A percentile compares a stretch with the other conserved stretches of the same genome.
These are phyloP conservation scores for Geosmithia morbida DNA, from an alignment of 2,329 filamentous ascomycete species.

Conservation along the genomic window DNA sequence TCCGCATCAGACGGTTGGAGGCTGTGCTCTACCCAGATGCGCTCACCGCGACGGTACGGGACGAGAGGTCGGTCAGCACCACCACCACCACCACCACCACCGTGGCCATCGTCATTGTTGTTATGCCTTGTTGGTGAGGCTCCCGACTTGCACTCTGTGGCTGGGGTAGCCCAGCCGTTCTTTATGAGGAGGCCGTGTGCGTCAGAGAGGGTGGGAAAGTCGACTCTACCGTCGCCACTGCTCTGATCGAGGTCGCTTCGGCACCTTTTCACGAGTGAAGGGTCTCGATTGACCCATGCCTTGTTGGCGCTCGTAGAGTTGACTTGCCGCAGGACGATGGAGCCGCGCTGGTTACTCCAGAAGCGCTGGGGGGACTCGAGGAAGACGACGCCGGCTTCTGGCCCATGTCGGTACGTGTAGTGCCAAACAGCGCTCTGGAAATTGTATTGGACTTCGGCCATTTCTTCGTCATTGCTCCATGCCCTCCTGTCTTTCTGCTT, in stretches of 20 bases:
- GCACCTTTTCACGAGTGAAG: constrained; percentile 1
- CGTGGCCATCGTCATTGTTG: neutral
- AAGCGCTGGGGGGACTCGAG: constrained; percentile 1
- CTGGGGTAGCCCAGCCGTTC: neutral
- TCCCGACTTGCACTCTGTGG: neutral
- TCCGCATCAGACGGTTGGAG: neutral
- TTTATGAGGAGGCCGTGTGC: constrained; percentile 1
- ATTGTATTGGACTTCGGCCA: constrained; percentile 1
- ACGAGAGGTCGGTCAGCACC: neutral
- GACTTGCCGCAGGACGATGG: constrained; percentile 1
- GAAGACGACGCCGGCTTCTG: neutral
- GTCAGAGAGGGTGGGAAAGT: neutral
- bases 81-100: too few relatives aligned
- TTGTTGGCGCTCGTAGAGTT: neutral
- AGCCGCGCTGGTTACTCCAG: constrained; percentile 1
- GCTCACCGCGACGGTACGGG: constrained; percentile 1
- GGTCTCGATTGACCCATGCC: constrained; percentile 1
- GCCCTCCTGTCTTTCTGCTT: neutral
- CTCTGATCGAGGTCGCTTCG: neutral
- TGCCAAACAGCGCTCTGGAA: constrained; percentile 1
- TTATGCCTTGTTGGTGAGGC: too few relatives aligned
- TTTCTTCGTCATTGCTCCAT: neutral
- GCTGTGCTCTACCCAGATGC: constrained; percentile 1
- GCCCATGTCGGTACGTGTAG: neutral
- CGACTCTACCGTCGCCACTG: neutral